A percentile compares a stretch with the other conserved stretches of the same genome.
These are phyloP conservation scores for Lichtheimia ramosa DNA, from an alignment of 371 early-diverging fungal species.

Conservation along the genomic window DNA sequence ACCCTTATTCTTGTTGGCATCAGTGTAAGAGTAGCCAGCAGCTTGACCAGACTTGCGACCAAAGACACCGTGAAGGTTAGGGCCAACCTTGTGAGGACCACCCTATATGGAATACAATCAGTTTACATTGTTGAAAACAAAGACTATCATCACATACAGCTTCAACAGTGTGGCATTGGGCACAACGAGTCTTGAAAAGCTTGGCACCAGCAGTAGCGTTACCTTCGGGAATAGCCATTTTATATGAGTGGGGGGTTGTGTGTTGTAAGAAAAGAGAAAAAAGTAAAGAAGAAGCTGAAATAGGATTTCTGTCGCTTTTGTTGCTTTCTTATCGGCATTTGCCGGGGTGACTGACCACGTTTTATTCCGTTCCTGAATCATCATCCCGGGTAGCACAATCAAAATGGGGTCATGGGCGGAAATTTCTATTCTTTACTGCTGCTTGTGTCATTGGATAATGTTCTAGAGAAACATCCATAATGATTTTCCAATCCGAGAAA, in stretches of 20 bases:
- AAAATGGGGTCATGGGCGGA: no score
- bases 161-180: slow-evolving; percentile 97
- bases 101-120: slow-evolving; percentile 42
- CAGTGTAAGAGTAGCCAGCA: slow-evolving; percentile 90
- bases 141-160: slow-evolving; percentile 50
- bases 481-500: no score
- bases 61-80: slow-evolving; percentile 92
- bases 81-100: slow-evolving; percentile 93
- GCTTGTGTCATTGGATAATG: no score
- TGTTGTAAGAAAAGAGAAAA: neutral
- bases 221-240: slow-evolving; percentile 25
- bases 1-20: slow-evolving; percentile 89
- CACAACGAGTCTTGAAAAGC: slow-evolving; percentile 98
- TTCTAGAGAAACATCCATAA: no score
- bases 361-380: no score
- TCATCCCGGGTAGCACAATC: no score
- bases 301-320: no score
- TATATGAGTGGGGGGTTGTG: slow-evolving; percentile 6
- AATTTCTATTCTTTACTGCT: no score
- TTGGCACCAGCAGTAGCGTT: slow-evolving; percentile 79
- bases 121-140: neutral
- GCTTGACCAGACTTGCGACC: slow-evolving; percentile 87
- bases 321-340: no score
- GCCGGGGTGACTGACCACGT: no score
- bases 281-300: slow-evolving; percentile 6